Base-by-base conservation (phyloP, 2,329 filamentous ascomycete species). In the Ilyonectria robusta region DNA sequence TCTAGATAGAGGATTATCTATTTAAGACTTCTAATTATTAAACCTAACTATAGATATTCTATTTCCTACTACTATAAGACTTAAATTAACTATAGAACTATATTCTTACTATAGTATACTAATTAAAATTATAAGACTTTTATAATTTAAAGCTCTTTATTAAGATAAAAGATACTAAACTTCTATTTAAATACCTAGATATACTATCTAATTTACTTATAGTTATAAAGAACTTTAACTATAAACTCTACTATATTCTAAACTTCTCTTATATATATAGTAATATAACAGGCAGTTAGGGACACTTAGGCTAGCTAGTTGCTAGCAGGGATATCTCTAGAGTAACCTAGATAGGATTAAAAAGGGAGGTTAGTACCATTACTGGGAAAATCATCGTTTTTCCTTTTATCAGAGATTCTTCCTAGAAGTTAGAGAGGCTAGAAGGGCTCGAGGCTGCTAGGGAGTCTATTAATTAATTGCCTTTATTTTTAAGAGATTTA, bases 21-120 rank as follows among this genome's bases (percentile, higher is more conserved):
- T 29, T 67, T 2, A 31, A 67, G 65, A 68, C 61, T 0, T 31
- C 23, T 58, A 68, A 23, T 42, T 59, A 65, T 50, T 40, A n/a
- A 29, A 31, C 51, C 6, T 21, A 65, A 42, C 51, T 67, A 15
- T 29, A n/a, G 61, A 67, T 65, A 44, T 23, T 56, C 19, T 67
- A 67, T 57, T 67, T 54, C 35, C 29, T 67, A 5, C 13, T 50
- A 61, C 51, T 29, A 4, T 35, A 67, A 35, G 46, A 53, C 4
- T 66, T 66, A 40, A 29, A 59, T 46, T 21, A 54, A 62, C 31
- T 66, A 13, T 63, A 51, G 60, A 44, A 44, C 17, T 8, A 15
- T 63, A 31, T 59, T 64, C 61, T 64, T 26, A 8, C 35, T 53
- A 54, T 47, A 33, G n/a, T 59, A 59, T 19, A 54, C 1, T 29